These are phyloP conservation scores for Aspergillus fructus DNA, from an alignment of 2,329 filamentous ascomycete species.

Conservation along the genomic window DNA sequence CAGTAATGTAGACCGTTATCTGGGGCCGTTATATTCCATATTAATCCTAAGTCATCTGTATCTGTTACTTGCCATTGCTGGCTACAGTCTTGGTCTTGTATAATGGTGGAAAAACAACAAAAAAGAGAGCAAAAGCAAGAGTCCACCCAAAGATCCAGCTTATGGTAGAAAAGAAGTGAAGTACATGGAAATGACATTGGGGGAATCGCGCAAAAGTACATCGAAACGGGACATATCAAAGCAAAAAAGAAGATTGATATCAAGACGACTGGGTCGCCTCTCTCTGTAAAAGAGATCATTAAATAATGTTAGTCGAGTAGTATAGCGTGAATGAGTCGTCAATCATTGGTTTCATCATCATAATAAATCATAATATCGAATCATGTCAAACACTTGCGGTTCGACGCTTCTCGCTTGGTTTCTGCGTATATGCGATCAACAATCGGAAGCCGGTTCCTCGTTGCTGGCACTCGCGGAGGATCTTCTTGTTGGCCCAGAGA, in stretches of 20 bases:
- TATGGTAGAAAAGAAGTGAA: conserved; percentile 7
- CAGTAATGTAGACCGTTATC: not conserved
- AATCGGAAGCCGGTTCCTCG: conserved; percentile 85
- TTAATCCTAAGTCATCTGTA: conserved; percentile 6
- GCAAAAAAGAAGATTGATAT: conserved; percentile 1
- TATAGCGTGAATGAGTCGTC: not conserved
- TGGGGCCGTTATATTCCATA: conserved; percentile 1
- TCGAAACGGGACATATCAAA: not conserved
- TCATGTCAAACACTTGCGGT: conserved; percentile 42
- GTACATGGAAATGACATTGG: conserved; percentile 9
- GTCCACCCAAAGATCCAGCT: conserved; percentile 15
- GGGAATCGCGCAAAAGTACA: conserved; percentile 10
- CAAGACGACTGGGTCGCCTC: conserved; percentile 1
- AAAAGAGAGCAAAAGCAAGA: conserved; percentile 8
- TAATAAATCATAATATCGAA: not conserved
- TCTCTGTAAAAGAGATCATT: conserved; percentile 2
- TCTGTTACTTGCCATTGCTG: conserved; percentile 9
- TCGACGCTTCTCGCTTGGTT: conserved; percentile 57
- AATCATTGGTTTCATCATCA: conserved; percentile 11
- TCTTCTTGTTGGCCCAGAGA: conserved; percentile 74
- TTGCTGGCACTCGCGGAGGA: conserved; percentile 82
- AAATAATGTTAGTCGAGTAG: not conserved
- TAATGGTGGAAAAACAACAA: not conserved
- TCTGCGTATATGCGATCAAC: conserved; percentile 86
- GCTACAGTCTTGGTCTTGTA: conserved; percentile 10